A percentile compares a stretch with the other conserved stretches of the same genome.
These are phyloP conservation scores for Orbilia quercus DNA, from an alignment of 2,329 filamentous ascomycete genomes.

Conservation along the genomic window DNA sequence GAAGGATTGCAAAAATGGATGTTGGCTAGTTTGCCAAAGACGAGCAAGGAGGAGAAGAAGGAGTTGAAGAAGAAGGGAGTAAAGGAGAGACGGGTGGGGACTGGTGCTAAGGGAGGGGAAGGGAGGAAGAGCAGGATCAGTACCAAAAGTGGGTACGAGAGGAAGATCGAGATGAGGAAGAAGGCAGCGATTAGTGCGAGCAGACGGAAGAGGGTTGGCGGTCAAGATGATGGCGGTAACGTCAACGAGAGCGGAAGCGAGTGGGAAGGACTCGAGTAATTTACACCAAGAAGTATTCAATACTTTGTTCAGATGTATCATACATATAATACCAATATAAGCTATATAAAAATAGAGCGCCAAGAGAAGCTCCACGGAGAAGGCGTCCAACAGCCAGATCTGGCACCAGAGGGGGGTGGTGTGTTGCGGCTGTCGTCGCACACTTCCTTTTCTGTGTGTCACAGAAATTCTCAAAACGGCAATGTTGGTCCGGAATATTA, in stretches of 20 bases:
- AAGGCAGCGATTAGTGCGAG: slow-evolving; percentile 73
- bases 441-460: slow-evolving; percentile 43
- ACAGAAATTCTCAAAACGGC: slow-evolving; percentile 56
- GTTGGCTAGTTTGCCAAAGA: slow-evolving; percentile 83
- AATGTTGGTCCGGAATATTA: slow-evolving; percentile 44
- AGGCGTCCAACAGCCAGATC: background rate
- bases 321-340: too few species aligned
- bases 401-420: background rate
- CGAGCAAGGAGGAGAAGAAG: slow-evolving; percentile 85
- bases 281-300: background rate
- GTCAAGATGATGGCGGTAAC: background rate
- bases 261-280: slow-evolving; percentile 48
- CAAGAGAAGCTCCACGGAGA: slow-evolving; percentile 24
- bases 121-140: slow-evolving; percentile 76
- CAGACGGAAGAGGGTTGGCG: slow-evolving; percentile 66
- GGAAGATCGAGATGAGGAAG: slow-evolving; percentile 74
- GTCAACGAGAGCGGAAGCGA: slow-evolving; percentile 32
- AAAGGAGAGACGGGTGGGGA: slow-evolving; percentile 52
- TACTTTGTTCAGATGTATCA: too few species aligned
- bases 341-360: too few species aligned
- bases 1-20: slow-evolving; percentile 82
- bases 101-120: slow-evolving; percentile 58
- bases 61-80: slow-evolving; percentile 73
- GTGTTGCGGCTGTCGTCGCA: slow-evolving; percentile 24
- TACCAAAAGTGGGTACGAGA: slow-evolving; percentile 81